Evolutionary conservation across 345 rosid species (phyloP).

Genomic region (Trapa bicornis): DNA sequence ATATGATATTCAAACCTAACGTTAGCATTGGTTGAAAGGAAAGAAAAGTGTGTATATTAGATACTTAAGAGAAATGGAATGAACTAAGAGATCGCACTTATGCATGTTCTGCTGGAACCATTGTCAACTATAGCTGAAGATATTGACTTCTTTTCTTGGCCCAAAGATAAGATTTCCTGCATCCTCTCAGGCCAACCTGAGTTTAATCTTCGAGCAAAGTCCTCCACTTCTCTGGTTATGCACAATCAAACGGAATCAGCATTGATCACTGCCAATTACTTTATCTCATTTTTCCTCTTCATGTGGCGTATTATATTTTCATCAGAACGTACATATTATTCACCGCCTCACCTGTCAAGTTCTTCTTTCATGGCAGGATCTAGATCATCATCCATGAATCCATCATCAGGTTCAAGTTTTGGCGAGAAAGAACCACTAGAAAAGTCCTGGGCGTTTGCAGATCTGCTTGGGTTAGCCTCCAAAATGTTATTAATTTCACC

Average conservation of each 20-base stretch:
- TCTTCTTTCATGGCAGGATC: conserved; percentile 75
- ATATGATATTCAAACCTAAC: not conserved
- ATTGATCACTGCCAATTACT: not conserved
- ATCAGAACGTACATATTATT: not conserved
- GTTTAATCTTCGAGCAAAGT: conserved; percentile 77
- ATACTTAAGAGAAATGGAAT: not conserved
- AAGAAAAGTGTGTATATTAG: not conserved
- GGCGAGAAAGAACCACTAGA: conserved; percentile 26
- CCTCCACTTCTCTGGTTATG: conserved; percentile 68
- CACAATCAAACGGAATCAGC: not conserved
- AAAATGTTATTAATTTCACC: conserved; percentile 24
- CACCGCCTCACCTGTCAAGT: conserved; percentile 50
- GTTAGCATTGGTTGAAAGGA: not conserved
- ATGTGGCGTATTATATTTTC: not conserved
- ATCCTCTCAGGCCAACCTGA: conserved; percentile 73
- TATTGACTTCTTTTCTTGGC: conserved; percentile 38
- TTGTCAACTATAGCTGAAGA: conserved; percentile 39
- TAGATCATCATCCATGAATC: conserved; percentile 58
- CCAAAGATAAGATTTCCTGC: conserved; percentile 44
- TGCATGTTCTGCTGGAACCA: conserved; percentile 33
- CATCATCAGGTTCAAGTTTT: conserved; percentile 46
- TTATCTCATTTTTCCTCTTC: not conserved
- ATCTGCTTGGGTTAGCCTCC: conserved; percentile 25
- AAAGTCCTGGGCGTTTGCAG: conserved; percentile 25
- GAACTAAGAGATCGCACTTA: conserved; percentile 27